A percentile compares a stretch with the other conserved stretches of the same genome.
Evolutionary conservation across 164 flowering plant species (phyloP).

Genomic region (Vitis rupestris): DNA sequence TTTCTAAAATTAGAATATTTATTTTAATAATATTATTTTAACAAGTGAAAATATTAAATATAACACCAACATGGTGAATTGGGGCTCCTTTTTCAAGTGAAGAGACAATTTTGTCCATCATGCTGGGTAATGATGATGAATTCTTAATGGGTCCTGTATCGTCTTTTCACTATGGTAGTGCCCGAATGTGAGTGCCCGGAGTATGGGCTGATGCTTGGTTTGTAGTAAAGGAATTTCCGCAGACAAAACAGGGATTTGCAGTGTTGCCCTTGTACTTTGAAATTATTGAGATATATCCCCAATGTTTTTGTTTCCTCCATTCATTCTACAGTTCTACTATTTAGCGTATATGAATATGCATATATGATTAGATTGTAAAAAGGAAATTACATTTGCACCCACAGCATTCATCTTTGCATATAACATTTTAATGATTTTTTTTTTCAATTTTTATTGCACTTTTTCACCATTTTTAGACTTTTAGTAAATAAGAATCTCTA

Average conservation of each 20-base stretch:
- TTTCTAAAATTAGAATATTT: conserved; percentile 1
- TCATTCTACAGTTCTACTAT: too few relatives aligned
- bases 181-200: too few relatives aligned
- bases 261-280: background rate
- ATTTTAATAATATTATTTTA: background rate
- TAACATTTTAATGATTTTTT: too few relatives aligned
- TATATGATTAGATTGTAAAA: too few relatives aligned
- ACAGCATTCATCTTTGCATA: too few relatives aligned
- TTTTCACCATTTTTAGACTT: too few relatives aligned
- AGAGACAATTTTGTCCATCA: background rate
- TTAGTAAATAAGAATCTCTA: too few relatives aligned
- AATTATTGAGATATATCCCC: background rate
- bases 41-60: background rate
- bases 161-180: background rate
- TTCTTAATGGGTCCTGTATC: background rate
- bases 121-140: background rate
- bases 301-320: background rate
- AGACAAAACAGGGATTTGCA: background rate
- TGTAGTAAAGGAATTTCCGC: background rate
- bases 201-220: background rate
- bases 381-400: too few relatives aligned
- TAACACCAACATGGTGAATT: background rate
- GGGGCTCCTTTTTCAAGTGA: background rate
- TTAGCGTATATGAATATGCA: too few relatives aligned
- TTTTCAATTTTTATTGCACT: too few relatives aligned